Evolutionary conservation across 2,329 filamentous ascomycete species (phyloP), one percentile per base, ranked within the genome.

Genomic region (Fusarium nurragi): DNA sequence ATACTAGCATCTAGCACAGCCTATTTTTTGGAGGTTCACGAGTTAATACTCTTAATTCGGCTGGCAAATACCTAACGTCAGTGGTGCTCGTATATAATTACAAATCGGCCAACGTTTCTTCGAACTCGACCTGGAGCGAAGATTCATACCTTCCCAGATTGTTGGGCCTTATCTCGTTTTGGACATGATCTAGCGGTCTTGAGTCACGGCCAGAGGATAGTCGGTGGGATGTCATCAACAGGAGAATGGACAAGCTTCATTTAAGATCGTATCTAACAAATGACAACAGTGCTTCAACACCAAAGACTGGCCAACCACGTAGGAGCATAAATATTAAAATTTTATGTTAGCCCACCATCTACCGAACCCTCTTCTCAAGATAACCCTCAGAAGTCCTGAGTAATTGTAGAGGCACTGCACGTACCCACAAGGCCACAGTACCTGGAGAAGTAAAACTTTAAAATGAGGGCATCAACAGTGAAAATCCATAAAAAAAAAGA

Each of bases 401-500:
- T 11, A 18, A 34, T n/a, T 34, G 16, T 14, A 32, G 16, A n/a
- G 16, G 16, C 6, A 18, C 9, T n/a, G 16, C 32, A n/a, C 34
- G n/a, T 25, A 50, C 25, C 39, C n/a, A 56, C n/a, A n/a, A n/a
- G n/a, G n/a, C n/a, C n/a, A n/a, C n/a, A 21, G 23, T 44, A 22
- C 34, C 26, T 34, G 23, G 55, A 37, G 47, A 14, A 54, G 19
- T 21, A 26, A 44, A 48, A 61, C 40, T 48, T 44, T 55, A 37
- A 38, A 57, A 38, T 32, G 36, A 53, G 30, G 34, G 58, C 32
- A n/a, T n/a, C 22, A 49, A 51, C 50, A 30, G 14, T 39, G 18
- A 45, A 28, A 21, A 16, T 37, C 39, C 49, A 54, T 28, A 36
- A 52, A 62, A 49, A 60, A 54, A 50, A 40, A 62, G 43, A 60